These are phyloP conservation scores for Jamesozyma spencerorum DNA, from an alignment of 805 yeast genomes.

Conservation along the genomic window DNA sequence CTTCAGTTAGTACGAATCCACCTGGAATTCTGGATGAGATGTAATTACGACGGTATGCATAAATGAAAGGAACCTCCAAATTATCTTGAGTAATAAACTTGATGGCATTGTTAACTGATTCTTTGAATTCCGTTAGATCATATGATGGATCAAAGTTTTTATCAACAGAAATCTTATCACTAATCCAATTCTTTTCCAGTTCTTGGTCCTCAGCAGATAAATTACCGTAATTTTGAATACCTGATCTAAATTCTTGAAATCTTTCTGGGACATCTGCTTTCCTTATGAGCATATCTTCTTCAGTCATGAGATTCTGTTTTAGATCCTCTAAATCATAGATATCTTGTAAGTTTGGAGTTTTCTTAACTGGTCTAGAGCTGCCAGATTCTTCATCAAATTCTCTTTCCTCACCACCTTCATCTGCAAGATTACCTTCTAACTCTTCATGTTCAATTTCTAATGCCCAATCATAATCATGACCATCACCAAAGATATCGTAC, in stretches of 20 bases:
- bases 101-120: constrained; percentile 61
- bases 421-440: constrained; percentile 30
- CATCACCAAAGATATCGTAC: constrained; percentile 93
- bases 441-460: constrained; percentile 57
- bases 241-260: constrained; percentile 63
- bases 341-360: constrained; percentile 54
- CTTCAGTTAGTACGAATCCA: constrained; percentile 50
- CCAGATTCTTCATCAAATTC: constrained; percentile 33
- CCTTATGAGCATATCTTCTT: constrained; percentile 81
- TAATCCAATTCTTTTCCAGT: constrained; percentile 73
- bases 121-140: constrained; percentile 46
- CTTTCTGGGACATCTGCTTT: constrained; percentile 87
- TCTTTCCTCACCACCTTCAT: constrained; percentile 14
- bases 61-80: constrained; percentile 88
- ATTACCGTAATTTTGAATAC: constrained; percentile 54
- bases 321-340: constrained; percentile 93
- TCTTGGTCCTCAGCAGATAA: constrained; percentile 59
- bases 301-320: constrained; percentile 83
- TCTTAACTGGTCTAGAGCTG: constrained; percentile 21
- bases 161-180: constrained; percentile 50
- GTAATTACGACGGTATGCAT: constrained; percentile 92
- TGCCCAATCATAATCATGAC: constrained; percentile 97
- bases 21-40: constrained; percentile 37
- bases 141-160: constrained; percentile 36
- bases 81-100: constrained; percentile 67